A percentile compares a stretch with the other conserved stretches of the same genome.
phyloP scores from a whole-genome alignment of 2,329 filamentous ascomycete species.

The Cladosporium sp. region DNA sequence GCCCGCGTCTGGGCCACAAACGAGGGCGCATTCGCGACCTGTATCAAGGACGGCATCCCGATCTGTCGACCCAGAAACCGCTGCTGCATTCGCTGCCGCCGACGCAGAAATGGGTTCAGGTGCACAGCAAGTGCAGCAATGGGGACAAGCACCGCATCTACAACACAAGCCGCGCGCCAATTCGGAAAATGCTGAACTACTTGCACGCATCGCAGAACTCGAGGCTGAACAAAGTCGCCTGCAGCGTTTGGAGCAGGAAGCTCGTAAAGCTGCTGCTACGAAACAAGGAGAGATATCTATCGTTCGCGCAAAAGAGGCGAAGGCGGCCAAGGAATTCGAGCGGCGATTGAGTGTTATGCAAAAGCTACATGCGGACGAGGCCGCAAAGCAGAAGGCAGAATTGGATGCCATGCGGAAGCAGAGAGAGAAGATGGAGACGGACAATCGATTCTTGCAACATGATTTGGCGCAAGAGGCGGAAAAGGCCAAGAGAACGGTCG shows the following conservation, averaged over 20 bases:
- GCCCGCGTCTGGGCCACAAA: conserved; percentile 17
- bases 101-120: conserved; percentile 28
- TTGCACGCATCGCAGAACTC: conserved; percentile 41
- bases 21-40: not conserved
- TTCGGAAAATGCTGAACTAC: conserved; percentile 31
- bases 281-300: conserved; percentile 71
- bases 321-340: conserved; percentile 57
- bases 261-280: conserved; percentile 49
- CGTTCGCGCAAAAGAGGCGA: conserved; percentile 65
- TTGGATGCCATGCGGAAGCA: conserved; percentile 62
- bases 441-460: conserved; percentile 67
- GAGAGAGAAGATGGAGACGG: conserved; percentile 60
- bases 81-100: conserved; percentile 29
- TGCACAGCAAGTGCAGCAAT: conserved; percentile 12
- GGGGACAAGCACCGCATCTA: conserved; percentile 21
- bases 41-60: conserved; percentile 6
- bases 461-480: conserved; percentile 62
- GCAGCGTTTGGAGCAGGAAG: conserved; percentile 37
- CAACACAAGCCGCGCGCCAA: conserved; percentile 7
- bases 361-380: conserved; percentile 59
- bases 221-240: conserved; percentile 40
- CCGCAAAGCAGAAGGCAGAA: conserved; percentile 59
- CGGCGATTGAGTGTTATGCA: conserved; percentile 57
- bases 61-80: conserved; percentile 24
- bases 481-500: conserved; percentile 44